Percentiles rank a stretch among this genome's conserved stretches.
Evolutionary conservation across 2,329 filamentous ascomycete genomes (phyloP).

Genomic region (Colletotrichum sp.): DNA sequence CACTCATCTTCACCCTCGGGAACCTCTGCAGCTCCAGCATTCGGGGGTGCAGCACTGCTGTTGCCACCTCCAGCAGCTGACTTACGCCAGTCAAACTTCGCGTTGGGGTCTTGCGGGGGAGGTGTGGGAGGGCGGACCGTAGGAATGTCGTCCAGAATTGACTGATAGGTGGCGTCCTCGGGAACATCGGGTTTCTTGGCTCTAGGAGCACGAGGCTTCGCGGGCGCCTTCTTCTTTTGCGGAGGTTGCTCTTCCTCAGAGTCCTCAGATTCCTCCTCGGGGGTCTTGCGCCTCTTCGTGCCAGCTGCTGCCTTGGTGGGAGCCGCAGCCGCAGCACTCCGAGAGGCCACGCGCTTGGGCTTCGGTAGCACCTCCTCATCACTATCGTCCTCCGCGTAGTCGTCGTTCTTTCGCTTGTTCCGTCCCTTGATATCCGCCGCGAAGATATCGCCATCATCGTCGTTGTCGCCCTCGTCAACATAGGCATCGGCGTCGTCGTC

Average conservation of each 20-base stretch:
- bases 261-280: conserved; percentile 58
- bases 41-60: conserved; percentile 64
- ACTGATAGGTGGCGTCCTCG: conserved; percentile 77
- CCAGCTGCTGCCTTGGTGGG: conserved; percentile 33
- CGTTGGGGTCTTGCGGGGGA: conserved; percentile 70
- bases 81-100: conserved; percentile 83
- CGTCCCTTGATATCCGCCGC: conserved; percentile 72
- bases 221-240: conserved; percentile 63
- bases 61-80: conserved; percentile 62
- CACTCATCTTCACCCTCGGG: conserved; percentile 89
- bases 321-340: conserved; percentile 22
- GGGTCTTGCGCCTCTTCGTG: conserved; percentile 64
- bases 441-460: conserved; percentile 85
- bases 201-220: conserved; percentile 63
- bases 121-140: conserved; percentile 84
- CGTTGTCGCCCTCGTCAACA: conserved; percentile 71
- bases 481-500: conserved; percentile 63
- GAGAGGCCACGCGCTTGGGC: conserved; percentile 61
- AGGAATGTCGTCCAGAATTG: conserved; percentile 87
- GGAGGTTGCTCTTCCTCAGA: conserved; percentile 63
- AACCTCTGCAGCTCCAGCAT: conserved; percentile 70
- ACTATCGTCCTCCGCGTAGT: conserved; percentile 75
- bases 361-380: conserved; percentile 72
- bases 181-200: conserved; percentile 69
- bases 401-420: conserved; percentile 73